Evolutionary conservation across 2,329 filamentous ascomycete genomes (phyloP).

Genomic region (Trichocomaceae sp.): DNA sequence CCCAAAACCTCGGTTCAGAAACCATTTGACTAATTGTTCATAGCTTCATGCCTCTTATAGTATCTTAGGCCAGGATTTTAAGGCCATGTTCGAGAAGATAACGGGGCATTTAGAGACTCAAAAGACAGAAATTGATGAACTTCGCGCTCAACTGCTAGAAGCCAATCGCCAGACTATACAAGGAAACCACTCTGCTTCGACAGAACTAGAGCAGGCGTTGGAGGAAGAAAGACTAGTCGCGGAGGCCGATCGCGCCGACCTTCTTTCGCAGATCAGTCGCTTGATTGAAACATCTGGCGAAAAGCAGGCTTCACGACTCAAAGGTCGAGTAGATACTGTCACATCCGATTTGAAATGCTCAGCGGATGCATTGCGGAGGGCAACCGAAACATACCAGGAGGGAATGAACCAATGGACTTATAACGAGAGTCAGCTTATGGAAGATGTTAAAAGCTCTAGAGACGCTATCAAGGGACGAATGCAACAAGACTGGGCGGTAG

Average conservation of each 20-base stretch:
- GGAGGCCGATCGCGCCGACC: slow-evolving; percentile 63
- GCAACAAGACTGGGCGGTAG: slow-evolving; percentile 76
- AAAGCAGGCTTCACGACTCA: slow-evolving; percentile 64
- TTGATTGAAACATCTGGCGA: slow-evolving; percentile 70
- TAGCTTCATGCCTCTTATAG: slow-evolving; percentile 79
- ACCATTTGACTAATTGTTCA: slow-evolving; percentile 15
- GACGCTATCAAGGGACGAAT: slow-evolving; percentile 75
- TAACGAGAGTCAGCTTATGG: slow-evolving; percentile 62
- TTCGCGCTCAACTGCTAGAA: slow-evolving; percentile 64
- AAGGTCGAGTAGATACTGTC: slow-evolving; percentile 55
- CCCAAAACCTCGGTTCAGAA: neutral
- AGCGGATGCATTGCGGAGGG: slow-evolving; percentile 58
- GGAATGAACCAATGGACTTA: slow-evolving; percentile 69
- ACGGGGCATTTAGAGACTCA: slow-evolving; percentile 68
- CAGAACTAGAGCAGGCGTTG: slow-evolving; percentile 61
- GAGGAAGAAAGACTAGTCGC: slow-evolving; percentile 70
- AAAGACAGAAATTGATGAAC: slow-evolving; percentile 64
- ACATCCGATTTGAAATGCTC: slow-evolving; percentile 60
- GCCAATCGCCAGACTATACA: slow-evolving; percentile 63
- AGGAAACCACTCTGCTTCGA: slow-evolving; percentile 61
- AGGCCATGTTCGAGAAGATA: slow-evolving; percentile 74
- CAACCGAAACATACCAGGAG: slow-evolving; percentile 58
- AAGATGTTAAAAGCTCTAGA: slow-evolving; percentile 64
- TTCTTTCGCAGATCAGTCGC: slow-evolving; percentile 70
- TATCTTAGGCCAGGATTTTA: slow-evolving; percentile 77